A percentile compares a stretch with the other conserved stretches of the same genome.
Conservation (phyloP, 2,329 filamentous ascomycete genomes). For the Nigrospora oryzae region DNA sequence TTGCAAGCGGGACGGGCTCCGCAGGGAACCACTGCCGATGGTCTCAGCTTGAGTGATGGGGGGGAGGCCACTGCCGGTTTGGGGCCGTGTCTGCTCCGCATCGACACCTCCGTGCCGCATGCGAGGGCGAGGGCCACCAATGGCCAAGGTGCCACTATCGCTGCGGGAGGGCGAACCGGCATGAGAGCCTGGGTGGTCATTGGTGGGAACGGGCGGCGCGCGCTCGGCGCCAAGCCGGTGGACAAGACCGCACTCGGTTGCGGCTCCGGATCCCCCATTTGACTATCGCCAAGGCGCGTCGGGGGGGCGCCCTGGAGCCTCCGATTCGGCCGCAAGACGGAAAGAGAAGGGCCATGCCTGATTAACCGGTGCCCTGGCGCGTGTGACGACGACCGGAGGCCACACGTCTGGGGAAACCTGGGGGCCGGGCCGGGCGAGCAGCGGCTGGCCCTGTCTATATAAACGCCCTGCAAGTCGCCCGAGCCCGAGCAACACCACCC, state of each 20-base stretch:
- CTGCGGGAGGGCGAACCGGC: no score
- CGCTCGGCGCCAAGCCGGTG: not conserved
- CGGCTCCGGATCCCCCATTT: conserved; percentile 1
- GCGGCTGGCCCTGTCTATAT: no score
- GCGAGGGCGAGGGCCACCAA: no score
- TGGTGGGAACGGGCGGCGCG: no score
- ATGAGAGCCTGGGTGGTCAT: no score
- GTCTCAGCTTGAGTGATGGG: no score
- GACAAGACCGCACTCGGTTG: not conserved
- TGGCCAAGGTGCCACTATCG: no score
- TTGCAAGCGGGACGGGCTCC: no score
- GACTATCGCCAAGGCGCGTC: not conserved
- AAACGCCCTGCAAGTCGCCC: not conserved
- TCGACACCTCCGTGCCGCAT: no score
- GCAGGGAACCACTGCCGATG: no score
- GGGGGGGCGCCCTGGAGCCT: not conserved
- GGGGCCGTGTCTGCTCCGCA: no score
- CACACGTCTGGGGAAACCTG: not conserved
- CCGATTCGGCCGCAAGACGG: not conserved
- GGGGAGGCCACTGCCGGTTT: no score
- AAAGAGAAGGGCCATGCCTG: not conserved
- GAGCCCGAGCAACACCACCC: not conserved
- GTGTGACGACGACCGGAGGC: not conserved
- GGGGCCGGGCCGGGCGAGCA: not conserved
- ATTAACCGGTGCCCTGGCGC: not conserved